Percentiles rank a stretch among this genome's conserved stretches.
phyloP scores from a whole-genome alignment of 805 yeast genomes.

The Danielozyma ontarioensis region DNA sequence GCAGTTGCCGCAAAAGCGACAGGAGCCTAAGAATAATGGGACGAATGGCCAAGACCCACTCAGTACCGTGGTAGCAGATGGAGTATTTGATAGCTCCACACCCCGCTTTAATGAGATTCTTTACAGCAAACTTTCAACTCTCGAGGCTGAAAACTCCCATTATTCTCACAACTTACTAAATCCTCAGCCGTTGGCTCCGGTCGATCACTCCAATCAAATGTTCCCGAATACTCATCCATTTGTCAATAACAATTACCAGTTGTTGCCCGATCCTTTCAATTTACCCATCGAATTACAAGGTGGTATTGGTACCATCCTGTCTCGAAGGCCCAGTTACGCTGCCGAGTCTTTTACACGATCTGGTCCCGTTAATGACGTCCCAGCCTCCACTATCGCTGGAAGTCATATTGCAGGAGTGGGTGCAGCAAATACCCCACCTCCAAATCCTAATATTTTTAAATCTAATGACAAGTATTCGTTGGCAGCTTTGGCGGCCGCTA shows the following conservation, averaged over 20 bases:
- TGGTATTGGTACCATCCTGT: slow-evolving; percentile 54
- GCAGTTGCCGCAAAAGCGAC: too few relatives aligned
- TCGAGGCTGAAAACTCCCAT: too few relatives aligned
- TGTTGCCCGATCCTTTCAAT: slow-evolving; percentile 29
- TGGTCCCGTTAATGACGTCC: too few relatives aligned
- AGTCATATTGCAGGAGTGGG: neutral
- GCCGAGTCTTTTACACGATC: slow-evolving; percentile 55
- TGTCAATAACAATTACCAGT: neutral
- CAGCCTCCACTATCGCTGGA: neutral
- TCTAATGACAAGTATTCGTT: slow-evolving; percentile 8
- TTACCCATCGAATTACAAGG: slow-evolving; percentile 61
- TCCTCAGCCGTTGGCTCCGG: slow-evolving; percentile 1
- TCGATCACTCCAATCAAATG: neutral
- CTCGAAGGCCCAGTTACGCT: slow-evolving; percentile 71
- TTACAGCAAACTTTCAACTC: slow-evolving; percentile 17
- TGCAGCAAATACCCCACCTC: neutral
- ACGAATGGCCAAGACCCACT: too few relatives aligned
- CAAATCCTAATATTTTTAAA: neutral
- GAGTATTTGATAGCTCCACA: too few relatives aligned
- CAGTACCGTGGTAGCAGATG: too few relatives aligned
- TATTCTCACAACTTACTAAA: too few relatives aligned
- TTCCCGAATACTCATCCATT: neutral
- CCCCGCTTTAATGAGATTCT: too few relatives aligned
- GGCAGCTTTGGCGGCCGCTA: slow-evolving; percentile 26
- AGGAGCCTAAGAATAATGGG: too few relatives aligned